Conservation (phyloP, 1,284 basidiomycete genomes). For the Melanopsichium pennsylvanicum region DNA sequence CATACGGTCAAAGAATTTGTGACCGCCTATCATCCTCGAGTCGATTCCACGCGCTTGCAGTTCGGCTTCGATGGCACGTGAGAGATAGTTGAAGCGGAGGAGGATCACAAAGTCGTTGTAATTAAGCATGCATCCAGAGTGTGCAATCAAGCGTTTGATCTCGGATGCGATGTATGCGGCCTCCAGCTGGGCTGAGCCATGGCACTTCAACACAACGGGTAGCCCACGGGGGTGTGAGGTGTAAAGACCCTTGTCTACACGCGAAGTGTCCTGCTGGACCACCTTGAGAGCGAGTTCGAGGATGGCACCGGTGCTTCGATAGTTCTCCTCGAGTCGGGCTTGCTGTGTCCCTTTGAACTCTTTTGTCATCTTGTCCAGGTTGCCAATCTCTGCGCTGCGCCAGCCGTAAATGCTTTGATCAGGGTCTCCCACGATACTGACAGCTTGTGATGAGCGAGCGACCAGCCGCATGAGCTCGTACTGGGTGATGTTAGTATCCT, state of each 20-base stretch:
- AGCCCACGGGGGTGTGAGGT: conserved; percentile 76
- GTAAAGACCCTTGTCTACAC: conserved; percentile 79
- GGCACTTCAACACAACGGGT: conserved; percentile 66
- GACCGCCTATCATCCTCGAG: conserved; percentile 78
- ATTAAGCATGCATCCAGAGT: conserved; percentile 75
- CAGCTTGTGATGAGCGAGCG: conserved; percentile 49
- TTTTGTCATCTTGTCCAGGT: conserved; percentile 56
- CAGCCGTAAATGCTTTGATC: conserved; percentile 93
- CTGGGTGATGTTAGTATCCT: conserved; percentile 88
- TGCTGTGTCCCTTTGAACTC: conserved; percentile 67
- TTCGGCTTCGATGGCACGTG: conserved; percentile 78
- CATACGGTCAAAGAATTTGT: conserved; percentile 83
- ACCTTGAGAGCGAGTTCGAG: conserved; percentile 79
- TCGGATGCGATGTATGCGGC: conserved; percentile 73
- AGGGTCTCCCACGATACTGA: conserved; percentile 89
- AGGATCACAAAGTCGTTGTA: conserved; percentile 70
- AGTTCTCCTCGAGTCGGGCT: conserved; percentile 85
- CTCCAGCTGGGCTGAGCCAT: conserved; percentile 45
- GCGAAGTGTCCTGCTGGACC: conserved; percentile 77
- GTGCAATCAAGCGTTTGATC: conserved; percentile 79
- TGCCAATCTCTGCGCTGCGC: conserved; percentile 74
- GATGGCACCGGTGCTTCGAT: conserved; percentile 83
- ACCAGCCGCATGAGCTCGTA: conserved; percentile 79
- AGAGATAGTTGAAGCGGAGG: conserved; percentile 79
- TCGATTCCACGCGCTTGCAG: conserved; percentile 82